phyloP scores from a whole-genome alignment of 495 filamentous ascomycete genomes.

The Pseudevernia furfuracea region DNA sequence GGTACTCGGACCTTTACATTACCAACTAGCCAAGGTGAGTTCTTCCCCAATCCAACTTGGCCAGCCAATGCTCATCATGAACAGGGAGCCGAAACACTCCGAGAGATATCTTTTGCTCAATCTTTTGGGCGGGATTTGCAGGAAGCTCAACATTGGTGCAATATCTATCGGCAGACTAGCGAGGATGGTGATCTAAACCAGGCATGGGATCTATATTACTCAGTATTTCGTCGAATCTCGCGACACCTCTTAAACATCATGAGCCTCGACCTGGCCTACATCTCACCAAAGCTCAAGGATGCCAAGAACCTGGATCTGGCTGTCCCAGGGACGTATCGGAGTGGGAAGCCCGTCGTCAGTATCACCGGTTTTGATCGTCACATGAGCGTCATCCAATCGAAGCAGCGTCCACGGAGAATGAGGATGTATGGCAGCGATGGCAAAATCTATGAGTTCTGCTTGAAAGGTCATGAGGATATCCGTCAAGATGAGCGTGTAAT shows the following conservation, averaged over 20 bases:
- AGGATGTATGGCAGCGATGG: constrained; percentile 85
- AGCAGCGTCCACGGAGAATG: constrained; percentile 87
- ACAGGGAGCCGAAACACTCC: constrained; percentile 77
- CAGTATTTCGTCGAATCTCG: constrained; percentile 92
- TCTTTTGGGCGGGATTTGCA: constrained; percentile 91
- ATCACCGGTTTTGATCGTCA: constrained; percentile 86
- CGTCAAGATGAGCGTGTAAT: constrained; percentile 98
- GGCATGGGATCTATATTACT: constrained; percentile 98
- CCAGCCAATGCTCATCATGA: constrained; percentile 8
- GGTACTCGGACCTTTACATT: constrained; percentile 82
- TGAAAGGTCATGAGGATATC: constrained; percentile 98
- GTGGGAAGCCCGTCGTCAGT: constrained; percentile 73
- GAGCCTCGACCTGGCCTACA: constrained; percentile 88
- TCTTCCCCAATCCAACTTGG: not conserved
- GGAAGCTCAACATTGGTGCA: constrained; percentile 91
- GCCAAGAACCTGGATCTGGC: constrained; percentile 81
- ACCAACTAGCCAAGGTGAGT: constrained; percentile 63
- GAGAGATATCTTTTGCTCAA: constrained; percentile 96
- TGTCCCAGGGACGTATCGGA: constrained; percentile 87
- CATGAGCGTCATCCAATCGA: constrained; percentile 88
- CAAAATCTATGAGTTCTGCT: constrained; percentile 68
- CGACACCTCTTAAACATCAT: constrained; percentile 86
- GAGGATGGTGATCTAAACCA: constrained; percentile 93
- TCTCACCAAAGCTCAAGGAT: constrained; percentile 81
- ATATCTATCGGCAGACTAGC: constrained; percentile 74